phyloP scores from a whole-genome alignment of 2,329 filamentous ascomycete species.

The Fusarium pseudonygamai region DNA sequence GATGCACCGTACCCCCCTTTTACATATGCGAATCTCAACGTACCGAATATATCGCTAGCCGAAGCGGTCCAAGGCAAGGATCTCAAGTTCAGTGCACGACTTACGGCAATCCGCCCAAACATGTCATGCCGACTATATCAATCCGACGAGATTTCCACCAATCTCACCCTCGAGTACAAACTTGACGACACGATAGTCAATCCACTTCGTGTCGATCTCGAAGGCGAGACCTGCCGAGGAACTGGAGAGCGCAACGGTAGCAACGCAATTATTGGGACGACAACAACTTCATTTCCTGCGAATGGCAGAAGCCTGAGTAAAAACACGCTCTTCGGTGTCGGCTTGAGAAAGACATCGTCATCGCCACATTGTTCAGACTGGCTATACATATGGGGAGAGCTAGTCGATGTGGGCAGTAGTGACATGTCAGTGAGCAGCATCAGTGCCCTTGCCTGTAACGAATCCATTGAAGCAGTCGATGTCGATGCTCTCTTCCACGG shows the following conservation, averaged over 20 bases:
- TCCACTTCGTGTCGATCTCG: constrained; percentile 37
- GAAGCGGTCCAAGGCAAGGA: constrained; percentile 14
- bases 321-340: constrained; percentile 32
- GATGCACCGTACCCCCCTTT: constrained; percentile 50
- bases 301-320: not conserved
- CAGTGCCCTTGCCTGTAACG: constrained; percentile 51
- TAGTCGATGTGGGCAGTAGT: constrained; percentile 36
- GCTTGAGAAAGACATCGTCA: constrained; percentile 25
- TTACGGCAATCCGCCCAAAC: constrained; percentile 47
- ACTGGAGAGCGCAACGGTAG: not conserved
- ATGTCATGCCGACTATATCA: constrained; percentile 41
- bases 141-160: constrained; percentile 36
- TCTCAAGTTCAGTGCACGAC: constrained; percentile 35
- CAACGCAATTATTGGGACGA: constrained; percentile 34
- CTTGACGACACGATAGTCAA: constrained; percentile 26
- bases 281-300: not conserved
- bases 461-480: constrained; percentile 46
- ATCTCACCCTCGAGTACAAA: constrained; percentile 34
- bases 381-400: constrained; percentile 50
- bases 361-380: constrained; percentile 45
- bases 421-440: constrained; percentile 44
- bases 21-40: constrained; percentile 47
- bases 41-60: constrained; percentile 38
- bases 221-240: constrained; percentile 35
- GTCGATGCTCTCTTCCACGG: constrained; percentile 39